phyloP scores from a whole-genome alignment of 768 basidiomycete genomes.

The Coprinellus micaceus region DNA sequence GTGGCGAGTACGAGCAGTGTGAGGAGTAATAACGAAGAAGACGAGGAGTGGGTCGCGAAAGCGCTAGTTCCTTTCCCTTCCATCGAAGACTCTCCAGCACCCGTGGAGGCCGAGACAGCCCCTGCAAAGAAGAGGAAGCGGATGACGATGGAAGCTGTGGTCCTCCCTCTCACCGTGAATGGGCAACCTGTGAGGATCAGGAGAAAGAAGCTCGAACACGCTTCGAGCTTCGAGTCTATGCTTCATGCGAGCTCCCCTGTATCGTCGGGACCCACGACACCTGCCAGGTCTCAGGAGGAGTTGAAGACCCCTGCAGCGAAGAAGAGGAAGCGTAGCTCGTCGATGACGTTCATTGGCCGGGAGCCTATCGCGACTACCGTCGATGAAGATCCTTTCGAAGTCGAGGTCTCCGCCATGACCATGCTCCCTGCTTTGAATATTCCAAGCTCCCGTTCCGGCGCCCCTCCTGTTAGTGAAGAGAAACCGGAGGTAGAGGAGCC shows the following conservation, averaged over 20 bases:
- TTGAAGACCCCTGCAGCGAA: neutral
- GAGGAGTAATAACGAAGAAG: constrained; percentile 27
- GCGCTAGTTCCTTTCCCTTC: constrained; percentile 7
- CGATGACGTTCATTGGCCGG: neutral
- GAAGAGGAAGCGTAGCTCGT: constrained; percentile 1
- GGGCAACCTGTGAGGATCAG: neutral
- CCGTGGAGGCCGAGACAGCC: neutral
- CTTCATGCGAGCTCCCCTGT: neutral
- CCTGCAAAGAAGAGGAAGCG: constrained; percentile 43
- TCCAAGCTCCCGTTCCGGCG: constrained; percentile 3
- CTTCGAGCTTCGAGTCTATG: constrained; percentile 4
- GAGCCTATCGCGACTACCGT: neutral
- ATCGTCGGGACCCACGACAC: constrained; percentile 1
- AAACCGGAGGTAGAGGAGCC: constrained; percentile 12
- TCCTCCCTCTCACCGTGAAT: constrained; percentile 5
- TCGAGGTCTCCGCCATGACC: constrained; percentile 6
- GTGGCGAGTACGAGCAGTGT: neutral
- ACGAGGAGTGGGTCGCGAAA: constrained; percentile 20
- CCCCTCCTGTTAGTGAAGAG: neutral
- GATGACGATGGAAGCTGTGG: constrained; percentile 47
- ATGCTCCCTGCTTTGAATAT: constrained; percentile 15
- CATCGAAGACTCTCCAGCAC: neutral
- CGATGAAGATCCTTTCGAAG: constrained; percentile 33
- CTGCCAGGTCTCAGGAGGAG: neutral
- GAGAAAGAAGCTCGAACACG: constrained; percentile 5